A percentile compares a stretch with the other conserved stretches of the same genome.
Conservation (phyloP, 768 basidiomycete species). For the Rhizopogon rudus region DNA sequence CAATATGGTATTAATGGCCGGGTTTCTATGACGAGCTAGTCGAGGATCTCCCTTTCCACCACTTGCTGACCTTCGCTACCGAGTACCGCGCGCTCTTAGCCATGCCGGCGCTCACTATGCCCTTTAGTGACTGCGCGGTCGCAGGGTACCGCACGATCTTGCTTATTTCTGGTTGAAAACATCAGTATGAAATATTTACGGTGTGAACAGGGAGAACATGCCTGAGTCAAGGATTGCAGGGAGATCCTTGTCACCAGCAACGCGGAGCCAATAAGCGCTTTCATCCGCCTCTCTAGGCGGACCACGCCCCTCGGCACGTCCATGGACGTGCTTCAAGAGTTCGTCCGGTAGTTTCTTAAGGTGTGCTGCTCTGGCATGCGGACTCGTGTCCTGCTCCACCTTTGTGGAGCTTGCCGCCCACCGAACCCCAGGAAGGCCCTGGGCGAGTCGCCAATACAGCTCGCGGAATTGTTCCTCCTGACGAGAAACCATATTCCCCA, state of each 20-base stretch:
- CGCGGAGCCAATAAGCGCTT: slow-evolving; percentile 64
- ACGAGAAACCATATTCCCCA: slow-evolving; percentile 85
- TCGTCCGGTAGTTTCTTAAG: slow-evolving; percentile 73
- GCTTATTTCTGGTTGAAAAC: slow-evolving; percentile 53
- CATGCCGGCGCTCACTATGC: slow-evolving; percentile 76
- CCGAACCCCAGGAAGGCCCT: slow-evolving; percentile 75
- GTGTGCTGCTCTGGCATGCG: slow-evolving; percentile 67
- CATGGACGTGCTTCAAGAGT: slow-evolving; percentile 52
- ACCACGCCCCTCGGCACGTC: slow-evolving; percentile 23
- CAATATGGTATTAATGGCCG: background rate
- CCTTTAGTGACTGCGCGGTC: slow-evolving; percentile 80
- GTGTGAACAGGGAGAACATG: slow-evolving; percentile 22
- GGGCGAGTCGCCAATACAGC: slow-evolving; percentile 76
- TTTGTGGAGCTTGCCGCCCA: slow-evolving; percentile 49
- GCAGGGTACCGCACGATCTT: slow-evolving; percentile 81
- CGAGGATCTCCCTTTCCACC: slow-evolving; percentile 48
- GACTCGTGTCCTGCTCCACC: slow-evolving; percentile 72
- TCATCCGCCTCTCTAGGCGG: slow-evolving; percentile 58
- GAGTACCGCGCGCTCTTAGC: slow-evolving; percentile 75
- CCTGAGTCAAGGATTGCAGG: slow-evolving; percentile 49
- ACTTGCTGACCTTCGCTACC: slow-evolving; percentile 77
- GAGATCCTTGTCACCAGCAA: slow-evolving; percentile 63
- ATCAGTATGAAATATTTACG: background rate
- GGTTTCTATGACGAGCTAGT: slow-evolving; percentile 4
- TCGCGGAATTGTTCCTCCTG: slow-evolving; percentile 83